Conservation (phyloP, 1,139 yeast genomes). For the Pichia sp. region DNA sequence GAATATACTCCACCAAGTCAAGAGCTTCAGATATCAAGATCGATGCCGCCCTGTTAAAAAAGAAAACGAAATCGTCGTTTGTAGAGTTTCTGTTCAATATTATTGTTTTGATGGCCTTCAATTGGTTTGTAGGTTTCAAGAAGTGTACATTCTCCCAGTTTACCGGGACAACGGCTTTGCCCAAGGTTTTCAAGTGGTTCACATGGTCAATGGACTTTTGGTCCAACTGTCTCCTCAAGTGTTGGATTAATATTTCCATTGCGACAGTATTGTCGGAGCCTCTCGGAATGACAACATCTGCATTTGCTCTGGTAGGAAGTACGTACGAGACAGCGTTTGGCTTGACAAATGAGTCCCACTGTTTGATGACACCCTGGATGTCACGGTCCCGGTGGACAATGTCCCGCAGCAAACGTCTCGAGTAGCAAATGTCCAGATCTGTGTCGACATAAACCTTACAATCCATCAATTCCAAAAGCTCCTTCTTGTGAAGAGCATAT, state of each 20-base stretch:
- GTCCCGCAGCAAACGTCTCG: slow-evolving; percentile 82
- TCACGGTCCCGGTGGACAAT: slow-evolving; percentile 84
- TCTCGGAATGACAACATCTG: slow-evolving; percentile 84
- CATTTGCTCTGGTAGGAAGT: slow-evolving; percentile 71
- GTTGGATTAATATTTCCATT: slow-evolving; percentile 71
- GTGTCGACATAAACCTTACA: slow-evolving; percentile 89
- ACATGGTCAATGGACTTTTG: slow-evolving; percentile 65
- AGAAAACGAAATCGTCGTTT: slow-evolving; percentile 77
- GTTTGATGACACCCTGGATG: slow-evolving; percentile 71
- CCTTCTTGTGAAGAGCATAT: slow-evolving; percentile 70
- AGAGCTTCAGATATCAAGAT: slow-evolving; percentile 65
- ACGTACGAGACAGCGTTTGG: slow-evolving; percentile 82
- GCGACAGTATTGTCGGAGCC: slow-evolving; percentile 83
- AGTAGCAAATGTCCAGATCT: slow-evolving; percentile 85
- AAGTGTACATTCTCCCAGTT: slow-evolving; percentile 30
- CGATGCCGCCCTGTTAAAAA: slow-evolving; percentile 75
- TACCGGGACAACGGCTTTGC: slow-evolving; percentile 32
- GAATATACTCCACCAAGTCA: slow-evolving; percentile 40
- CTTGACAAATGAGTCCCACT: slow-evolving; percentile 88
- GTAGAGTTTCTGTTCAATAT: slow-evolving; percentile 51
- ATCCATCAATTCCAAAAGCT: slow-evolving; percentile 73
- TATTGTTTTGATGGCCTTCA: slow-evolving; percentile 67
- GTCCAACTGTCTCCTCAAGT: slow-evolving; percentile 68
- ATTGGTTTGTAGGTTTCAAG: slow-evolving; percentile 62
- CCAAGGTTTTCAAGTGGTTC: slow-evolving; percentile 52